phyloP scores from a whole-genome alignment of 331 rosid species.

The Malus hybrid region DNA sequence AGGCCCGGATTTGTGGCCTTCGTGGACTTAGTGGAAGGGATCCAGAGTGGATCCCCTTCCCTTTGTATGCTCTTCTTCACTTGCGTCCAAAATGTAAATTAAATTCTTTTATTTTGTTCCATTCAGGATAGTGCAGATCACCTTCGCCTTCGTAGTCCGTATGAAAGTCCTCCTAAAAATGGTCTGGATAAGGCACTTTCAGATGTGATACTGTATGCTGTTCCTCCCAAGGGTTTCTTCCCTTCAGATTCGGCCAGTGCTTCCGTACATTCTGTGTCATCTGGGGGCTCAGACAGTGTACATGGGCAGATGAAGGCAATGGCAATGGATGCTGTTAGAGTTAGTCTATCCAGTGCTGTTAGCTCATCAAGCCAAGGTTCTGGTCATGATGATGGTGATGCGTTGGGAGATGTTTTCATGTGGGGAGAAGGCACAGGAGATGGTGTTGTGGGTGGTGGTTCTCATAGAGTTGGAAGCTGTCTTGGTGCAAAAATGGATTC shows the following conservation, averaged over 20 bases:
- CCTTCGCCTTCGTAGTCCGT: conserved; percentile 88
- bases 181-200: conserved; percentile 83
- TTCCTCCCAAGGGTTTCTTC: conserved; percentile 84
- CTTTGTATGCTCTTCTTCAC: not conserved
- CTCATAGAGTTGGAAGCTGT: conserved; percentile 66
- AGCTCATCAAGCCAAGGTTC: conserved; percentile 99
- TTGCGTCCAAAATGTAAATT: conserved; percentile 14
- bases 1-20: too few relatives aligned
- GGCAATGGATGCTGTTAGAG: conserved; percentile 94
- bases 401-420: conserved; percentile 94
- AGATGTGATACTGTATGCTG: conserved; percentile 73
- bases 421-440: conserved; percentile 99
- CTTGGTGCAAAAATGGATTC: conserved; percentile 70
- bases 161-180: conserved; percentile 92
- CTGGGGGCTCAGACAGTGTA: conserved; percentile 97
- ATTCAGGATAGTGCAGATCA: conserved; percentile 86
- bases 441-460: conserved; percentile 93
- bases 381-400: conserved; percentile 99
- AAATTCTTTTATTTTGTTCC: conserved; percentile 18
- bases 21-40: too few relatives aligned
- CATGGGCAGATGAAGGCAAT: conserved; percentile 86
- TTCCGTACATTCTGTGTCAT: conserved; percentile 89
- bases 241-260: conserved; percentile 91
- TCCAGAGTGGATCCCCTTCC: too few relatives aligned
- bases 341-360: conserved; percentile 94